Evolutionary conservation across 768 basidiomycete species (phyloP).

Genomic region (Chalciporus pseudorubinellus): DNA sequence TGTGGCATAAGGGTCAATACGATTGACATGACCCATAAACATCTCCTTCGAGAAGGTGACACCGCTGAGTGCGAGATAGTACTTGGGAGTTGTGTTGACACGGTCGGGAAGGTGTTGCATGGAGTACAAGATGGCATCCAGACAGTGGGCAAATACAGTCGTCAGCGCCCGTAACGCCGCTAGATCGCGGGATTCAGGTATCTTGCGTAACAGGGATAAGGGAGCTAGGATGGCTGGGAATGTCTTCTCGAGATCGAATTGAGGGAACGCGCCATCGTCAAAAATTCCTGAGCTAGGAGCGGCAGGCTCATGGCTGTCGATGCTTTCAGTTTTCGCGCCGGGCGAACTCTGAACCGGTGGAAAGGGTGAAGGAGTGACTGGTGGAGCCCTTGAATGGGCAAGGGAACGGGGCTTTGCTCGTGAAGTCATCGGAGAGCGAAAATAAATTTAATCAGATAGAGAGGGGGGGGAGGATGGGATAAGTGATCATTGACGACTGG

Average conservation of each 20-base stretch:
- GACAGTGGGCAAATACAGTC: constrained; percentile 20
- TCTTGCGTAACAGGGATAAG: constrained; percentile 24
- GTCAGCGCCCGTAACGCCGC: constrained; percentile 29
- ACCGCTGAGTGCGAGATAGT: constrained; percentile 17
- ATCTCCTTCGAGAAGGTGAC: constrained; percentile 21
- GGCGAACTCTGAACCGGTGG: neutral
- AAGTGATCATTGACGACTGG: neutral
- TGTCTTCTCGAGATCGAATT: constrained; percentile 32
- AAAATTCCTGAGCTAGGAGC: constrained; percentile 21
- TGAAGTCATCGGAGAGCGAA: constrained; percentile 8
- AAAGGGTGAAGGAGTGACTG: neutral
- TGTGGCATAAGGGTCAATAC: constrained; percentile 2
- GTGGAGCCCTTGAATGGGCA: constrained; percentile 3
- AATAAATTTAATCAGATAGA: neutral
- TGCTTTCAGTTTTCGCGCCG: constrained; percentile 20
- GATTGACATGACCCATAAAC: constrained; percentile 23
- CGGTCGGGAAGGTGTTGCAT: constrained; percentile 22
- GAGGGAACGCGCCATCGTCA: constrained; percentile 5
- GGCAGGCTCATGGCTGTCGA: constrained; percentile 25
- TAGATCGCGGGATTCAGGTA: constrained; percentile 25
- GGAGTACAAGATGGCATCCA: constrained; percentile 29
- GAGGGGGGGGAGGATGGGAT: neutral
- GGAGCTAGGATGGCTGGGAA: constrained; percentile 38
- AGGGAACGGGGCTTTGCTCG: constrained; percentile 10
- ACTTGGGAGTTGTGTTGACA: constrained; percentile 20